Conservation (phyloP, 208 protist genomes). For the Pavlovales sp. region DNA sequence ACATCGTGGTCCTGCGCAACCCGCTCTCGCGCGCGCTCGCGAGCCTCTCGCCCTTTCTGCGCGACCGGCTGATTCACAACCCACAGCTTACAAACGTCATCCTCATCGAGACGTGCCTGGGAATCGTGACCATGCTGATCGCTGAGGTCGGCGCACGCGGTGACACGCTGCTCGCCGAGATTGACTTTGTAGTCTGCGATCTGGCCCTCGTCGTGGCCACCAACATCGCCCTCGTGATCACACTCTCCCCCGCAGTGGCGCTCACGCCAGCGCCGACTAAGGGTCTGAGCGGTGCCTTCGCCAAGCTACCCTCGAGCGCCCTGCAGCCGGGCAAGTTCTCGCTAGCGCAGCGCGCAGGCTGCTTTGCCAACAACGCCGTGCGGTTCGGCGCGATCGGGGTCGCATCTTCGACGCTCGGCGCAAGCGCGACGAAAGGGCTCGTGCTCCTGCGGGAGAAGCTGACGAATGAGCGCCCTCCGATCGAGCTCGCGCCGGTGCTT, state of each 20-base stretch:
- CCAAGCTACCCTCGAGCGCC: neutral
- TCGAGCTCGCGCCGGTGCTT: neutral
- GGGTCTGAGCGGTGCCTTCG: no score
- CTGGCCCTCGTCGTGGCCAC: neutral
- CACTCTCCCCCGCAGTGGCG: neutral
- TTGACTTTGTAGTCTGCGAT: conserved; percentile 34
- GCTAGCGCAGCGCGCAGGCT: neutral
- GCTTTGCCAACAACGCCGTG: conserved; percentile 10
- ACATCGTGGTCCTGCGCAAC: neutral
- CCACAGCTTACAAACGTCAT: neutral
- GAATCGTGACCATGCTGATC: neutral
- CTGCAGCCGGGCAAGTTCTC: conserved; percentile 12
- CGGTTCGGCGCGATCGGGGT: neutral
- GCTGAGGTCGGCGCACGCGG: conserved; percentile 11
- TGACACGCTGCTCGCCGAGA: neutral
- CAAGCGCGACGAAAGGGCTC: neutral
- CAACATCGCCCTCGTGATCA: conserved; percentile 27
- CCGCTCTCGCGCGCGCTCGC: neutral
- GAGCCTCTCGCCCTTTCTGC: neutral
- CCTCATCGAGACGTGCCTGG: neutral
- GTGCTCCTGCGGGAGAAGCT: neutral
- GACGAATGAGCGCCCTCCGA: neutral
- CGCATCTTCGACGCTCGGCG: neutral
- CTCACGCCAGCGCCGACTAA: neutral
- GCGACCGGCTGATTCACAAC: conserved; percentile 2